These are phyloP conservation scores for Saccharata proteae DNA, from an alignment of 2,329 filamentous ascomycete species.

Conservation along the genomic window DNA sequence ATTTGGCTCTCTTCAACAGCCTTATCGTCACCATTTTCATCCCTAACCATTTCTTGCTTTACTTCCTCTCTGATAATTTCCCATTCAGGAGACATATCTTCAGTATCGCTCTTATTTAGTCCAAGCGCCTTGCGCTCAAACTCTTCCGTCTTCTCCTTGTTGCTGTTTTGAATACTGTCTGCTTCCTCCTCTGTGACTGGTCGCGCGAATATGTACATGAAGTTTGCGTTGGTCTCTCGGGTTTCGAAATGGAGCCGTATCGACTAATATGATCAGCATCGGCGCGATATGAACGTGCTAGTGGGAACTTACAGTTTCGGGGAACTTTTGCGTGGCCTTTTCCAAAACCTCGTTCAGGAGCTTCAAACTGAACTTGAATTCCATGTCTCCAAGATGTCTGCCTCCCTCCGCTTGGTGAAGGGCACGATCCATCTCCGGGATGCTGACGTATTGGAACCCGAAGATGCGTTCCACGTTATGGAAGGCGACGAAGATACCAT, in stretches of 20 bases:
- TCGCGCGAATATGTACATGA: slow-evolving; percentile 85
- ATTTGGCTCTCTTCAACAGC: slow-evolving; percentile 23
- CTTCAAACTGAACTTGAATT: slow-evolving; percentile 71
- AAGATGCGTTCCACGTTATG: slow-evolving; percentile 95
- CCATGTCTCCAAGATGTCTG: slow-evolving; percentile 55
- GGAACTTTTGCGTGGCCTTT: slow-evolving; percentile 62
- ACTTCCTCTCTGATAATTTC: too few species aligned
- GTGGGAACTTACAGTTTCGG: slow-evolving; percentile 39
- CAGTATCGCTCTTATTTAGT: slow-evolving; percentile 15
- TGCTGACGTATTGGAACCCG: slow-evolving; percentile 86
- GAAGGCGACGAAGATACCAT: slow-evolving; percentile 93
- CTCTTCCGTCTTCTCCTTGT: slow-evolving; percentile 51
- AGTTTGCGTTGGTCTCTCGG: slow-evolving; percentile 44
- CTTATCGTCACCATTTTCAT: too few species aligned
- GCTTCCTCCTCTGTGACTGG: slow-evolving; percentile 66
- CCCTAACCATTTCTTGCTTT: too few species aligned
- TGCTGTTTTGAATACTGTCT: slow-evolving; percentile 57
- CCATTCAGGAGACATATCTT: too few species aligned
- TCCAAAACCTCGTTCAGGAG: slow-evolving; percentile 72
- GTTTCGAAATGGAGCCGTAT: slow-evolving; percentile 77
- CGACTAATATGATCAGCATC: slow-evolving; percentile 33
- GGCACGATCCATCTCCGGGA: slow-evolving; percentile 78
- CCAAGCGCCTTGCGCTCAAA: slow-evolving; percentile 54
- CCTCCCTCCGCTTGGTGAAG: slow-evolving; percentile 51
- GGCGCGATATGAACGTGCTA: not conserved